Conservation (phyloP, 495 filamentous ascomycete genomes). For the Pyrenula aspistea region DNA sequence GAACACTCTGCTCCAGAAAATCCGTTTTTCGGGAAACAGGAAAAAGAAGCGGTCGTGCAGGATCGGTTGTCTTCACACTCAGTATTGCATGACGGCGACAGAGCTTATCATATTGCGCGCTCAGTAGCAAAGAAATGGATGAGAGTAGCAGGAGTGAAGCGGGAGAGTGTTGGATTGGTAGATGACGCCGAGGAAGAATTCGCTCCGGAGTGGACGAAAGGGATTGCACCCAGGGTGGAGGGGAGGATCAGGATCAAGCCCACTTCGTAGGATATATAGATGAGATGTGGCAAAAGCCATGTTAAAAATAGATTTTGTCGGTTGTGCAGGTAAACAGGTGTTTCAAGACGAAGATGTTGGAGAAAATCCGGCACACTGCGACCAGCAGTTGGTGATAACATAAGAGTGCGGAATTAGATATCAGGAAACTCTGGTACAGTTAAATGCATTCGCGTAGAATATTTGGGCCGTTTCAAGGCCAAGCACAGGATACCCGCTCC, state of each 20-base stretch:
- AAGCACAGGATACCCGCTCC: too few species aligned
- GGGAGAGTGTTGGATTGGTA: conserved; percentile 26
- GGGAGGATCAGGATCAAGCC: conserved; percentile 53
- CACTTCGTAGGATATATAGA: conserved; percentile 4
- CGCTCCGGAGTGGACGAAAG: conserved; percentile 64
- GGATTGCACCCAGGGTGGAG: conserved; percentile 64
- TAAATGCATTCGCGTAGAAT: too few species aligned
- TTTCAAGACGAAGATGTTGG: neutral
- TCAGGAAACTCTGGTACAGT: too few species aligned
- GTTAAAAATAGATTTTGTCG: neutral
- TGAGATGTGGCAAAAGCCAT: neutral
- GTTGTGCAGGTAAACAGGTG: neutral
- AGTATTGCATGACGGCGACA: conserved; percentile 13
- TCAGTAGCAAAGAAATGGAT: conserved; percentile 64
- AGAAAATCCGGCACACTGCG: neutral
- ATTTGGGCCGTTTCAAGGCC: too few species aligned
- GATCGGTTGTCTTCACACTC: neutral
- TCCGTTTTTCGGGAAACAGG: conserved; percentile 20
- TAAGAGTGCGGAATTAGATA: too few species aligned
- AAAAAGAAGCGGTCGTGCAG: conserved; percentile 11
- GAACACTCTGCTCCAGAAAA: conserved; percentile 19
- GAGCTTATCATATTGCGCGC: conserved; percentile 37
- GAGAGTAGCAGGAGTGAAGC: conserved; percentile 47
- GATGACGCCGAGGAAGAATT: conserved; percentile 42
- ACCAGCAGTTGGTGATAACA: neutral